Evolutionary conservation across 2,329 filamentous ascomycete species (phyloP).

Genomic region (Byssothecium circinans): DNA sequence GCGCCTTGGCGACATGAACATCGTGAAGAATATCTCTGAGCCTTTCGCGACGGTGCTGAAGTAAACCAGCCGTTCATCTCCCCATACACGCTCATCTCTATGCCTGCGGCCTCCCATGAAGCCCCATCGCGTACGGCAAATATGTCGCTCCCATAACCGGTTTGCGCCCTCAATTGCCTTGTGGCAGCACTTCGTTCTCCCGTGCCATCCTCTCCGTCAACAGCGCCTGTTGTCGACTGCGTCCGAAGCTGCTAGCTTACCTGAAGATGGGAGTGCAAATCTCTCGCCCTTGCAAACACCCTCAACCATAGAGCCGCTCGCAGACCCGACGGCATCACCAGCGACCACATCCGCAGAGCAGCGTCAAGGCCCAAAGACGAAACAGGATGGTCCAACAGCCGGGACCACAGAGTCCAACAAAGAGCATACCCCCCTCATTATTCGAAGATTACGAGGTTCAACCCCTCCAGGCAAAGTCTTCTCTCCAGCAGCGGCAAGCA

Average conservation of each 20-base stretch:
- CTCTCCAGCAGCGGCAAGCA: neutral
- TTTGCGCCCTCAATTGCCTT: constrained; percentile 35
- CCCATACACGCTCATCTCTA: neutral
- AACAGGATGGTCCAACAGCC: no score
- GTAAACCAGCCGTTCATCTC: no score
- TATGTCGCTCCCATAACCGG: constrained; percentile 38
- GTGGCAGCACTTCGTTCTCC: constrained; percentile 38
- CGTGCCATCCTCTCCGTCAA: constrained; percentile 14
- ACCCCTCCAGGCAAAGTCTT: neutral
- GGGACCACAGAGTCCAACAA: no score
- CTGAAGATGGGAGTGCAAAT: neutral
- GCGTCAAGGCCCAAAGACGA: no score
- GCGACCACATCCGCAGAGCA: no score
- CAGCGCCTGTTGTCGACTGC: constrained; percentile 23
- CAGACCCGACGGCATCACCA: no score
- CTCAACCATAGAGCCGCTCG: neutral
- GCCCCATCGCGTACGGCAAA: constrained; percentile 21
- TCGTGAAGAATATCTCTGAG: no score
- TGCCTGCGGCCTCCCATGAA: constrained; percentile 29
- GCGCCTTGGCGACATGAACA: no score
- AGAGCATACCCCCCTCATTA: no score
- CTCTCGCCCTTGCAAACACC: neutral
- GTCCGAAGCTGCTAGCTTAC: constrained; percentile 4
- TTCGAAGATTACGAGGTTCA: no score
- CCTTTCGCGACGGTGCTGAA: no score